Base-by-base conservation (phyloP, 805 yeast genomes). In the Jamesozyma spencerorum region DNA sequence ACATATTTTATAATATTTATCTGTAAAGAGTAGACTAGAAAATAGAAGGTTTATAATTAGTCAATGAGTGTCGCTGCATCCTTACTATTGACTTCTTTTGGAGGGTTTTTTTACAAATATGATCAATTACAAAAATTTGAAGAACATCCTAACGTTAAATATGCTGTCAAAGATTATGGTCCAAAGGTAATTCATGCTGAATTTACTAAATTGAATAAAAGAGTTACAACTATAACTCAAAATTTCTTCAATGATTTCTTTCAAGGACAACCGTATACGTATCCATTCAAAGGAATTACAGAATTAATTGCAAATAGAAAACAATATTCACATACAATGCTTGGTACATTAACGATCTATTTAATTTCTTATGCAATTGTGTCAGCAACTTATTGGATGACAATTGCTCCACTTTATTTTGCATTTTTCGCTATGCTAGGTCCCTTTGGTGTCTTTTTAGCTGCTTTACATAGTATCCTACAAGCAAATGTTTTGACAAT, bases 51-150 rank as follows among this genome's bases (percentile, higher is more conserved):
- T n/a, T n/a, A n/a, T 15, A 30, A 4, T 6, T 13, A 7, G n/a
- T 3, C 12, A 27, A 60, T 60, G 64, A 57, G 62, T 48, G 50
- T 60, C 27, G 49, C 51, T n/a, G 57, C 55, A 15, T 48, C 60
- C n/a, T 45, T 58, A 31, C 31, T 50, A 6, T 37, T 58, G 18
- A 49, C 63, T 12, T 62, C 54, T 10, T 36, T 57, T 20, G 63
- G 62, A 13, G 62, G 54, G 10, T 32, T 55, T 10, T 42, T 46
- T 7, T 55, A 53, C 41, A 58, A 57, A 31, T 56, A 45, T 31
- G 60, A 51, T 31, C 41, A 48, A 26, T 40, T 47, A n/a, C 63
- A 58, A 33, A 41, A 34, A 33, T 51, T 38, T 24, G 50, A 48
- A 41, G 40, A 37, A 26, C 47, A 51, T 33, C 55, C 57, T 6